Evolutionary conservation across 768 basidiomycete species (phyloP), one percentile per base, ranked within the genome.

Genomic region (Tylopilus sp.): DNA sequence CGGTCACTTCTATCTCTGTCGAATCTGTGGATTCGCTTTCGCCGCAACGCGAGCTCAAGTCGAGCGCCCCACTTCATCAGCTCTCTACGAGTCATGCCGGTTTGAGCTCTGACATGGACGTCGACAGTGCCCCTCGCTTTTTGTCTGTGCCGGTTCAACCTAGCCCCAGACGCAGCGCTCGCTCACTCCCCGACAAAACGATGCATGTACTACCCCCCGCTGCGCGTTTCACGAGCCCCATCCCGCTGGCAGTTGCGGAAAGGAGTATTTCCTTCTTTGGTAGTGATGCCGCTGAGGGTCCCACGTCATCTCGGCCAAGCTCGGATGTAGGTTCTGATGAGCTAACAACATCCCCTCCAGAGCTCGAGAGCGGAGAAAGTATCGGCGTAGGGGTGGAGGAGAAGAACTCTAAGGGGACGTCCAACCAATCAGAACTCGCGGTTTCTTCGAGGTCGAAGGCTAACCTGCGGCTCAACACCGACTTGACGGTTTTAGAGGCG

Each of bases 1-100:
- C 70, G 7, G 68, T 50, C n/a, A 70, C 68, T 17, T 70, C 68
- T 37, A 33, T 68, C 41, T 69, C 67, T 34, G 52, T 48, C 36
- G 46, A 46, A 25, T 63, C 70, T 28, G 55, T 48, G 6, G 63
- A 59, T 31, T 66, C 65, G 6, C 45, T 50, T 28, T 49, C 45
- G 10, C 48, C 37, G 8, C 41, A 40, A 26, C 54, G 49, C 44
- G 52, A 31, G 25, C 33, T 10, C 40, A 59, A 56, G 51, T 22
- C 24, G 14, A 52, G 24, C n/a, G n/a, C 31, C 16, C 26, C 41
- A 21, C 46, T 56, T 30, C 53, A 45, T 41, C 56, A 43, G 29
- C 49, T 56, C 29, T 57, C 53, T 5, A 48, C n/a, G 16, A 19
- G 50, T 33, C 50, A 45, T 55, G n/a, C 50, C 13, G 34, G 17